Conservation (phyloP, 176 grass and related monocot genomes). For the Triticum monococcum region DNA sequence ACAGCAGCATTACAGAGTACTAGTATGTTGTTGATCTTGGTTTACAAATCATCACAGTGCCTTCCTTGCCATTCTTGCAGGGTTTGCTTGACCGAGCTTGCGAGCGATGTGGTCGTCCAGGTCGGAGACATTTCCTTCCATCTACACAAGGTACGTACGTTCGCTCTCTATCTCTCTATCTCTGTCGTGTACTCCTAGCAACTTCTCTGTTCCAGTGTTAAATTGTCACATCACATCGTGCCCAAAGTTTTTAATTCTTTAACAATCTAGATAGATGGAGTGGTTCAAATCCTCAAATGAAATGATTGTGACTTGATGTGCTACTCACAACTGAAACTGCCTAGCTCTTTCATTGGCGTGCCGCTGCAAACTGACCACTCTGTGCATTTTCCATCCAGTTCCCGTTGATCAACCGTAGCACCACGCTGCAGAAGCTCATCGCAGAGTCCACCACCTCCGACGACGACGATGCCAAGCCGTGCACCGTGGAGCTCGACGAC, state of each 20-base stretch:
- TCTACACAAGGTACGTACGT: conserved; percentile 71
- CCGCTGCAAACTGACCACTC: no score
- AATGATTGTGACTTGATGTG: no score
- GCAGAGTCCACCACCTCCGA: conserved; percentile 24
- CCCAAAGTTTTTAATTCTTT: no score
- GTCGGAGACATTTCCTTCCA: conserved; percentile 59
- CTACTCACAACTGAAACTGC: neutral
- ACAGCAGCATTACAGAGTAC: neutral
- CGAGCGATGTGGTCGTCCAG: conserved; percentile 60
- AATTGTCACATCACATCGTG: no score
- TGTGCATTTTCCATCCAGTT: conserved; percentile 54
- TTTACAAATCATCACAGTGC: neutral
- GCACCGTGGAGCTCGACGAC: conserved; percentile 50
- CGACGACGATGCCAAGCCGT: conserved; percentile 7
- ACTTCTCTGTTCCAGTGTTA: neutral
- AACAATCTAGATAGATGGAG: no score
- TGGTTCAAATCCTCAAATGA: no score
- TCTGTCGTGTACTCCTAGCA: neutral
- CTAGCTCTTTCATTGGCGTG: neutral
- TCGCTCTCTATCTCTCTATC: neutral
- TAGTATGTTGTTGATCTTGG: neutral
- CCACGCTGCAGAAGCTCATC: conserved; percentile 57
- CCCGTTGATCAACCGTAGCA: conserved; percentile 58
- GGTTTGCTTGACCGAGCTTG: conserved; percentile 60
- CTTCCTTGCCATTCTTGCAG: conserved; percentile 17